Base-by-base conservation (phyloP, 805 yeast species). In the Isabelozyma heimii region DNA sequence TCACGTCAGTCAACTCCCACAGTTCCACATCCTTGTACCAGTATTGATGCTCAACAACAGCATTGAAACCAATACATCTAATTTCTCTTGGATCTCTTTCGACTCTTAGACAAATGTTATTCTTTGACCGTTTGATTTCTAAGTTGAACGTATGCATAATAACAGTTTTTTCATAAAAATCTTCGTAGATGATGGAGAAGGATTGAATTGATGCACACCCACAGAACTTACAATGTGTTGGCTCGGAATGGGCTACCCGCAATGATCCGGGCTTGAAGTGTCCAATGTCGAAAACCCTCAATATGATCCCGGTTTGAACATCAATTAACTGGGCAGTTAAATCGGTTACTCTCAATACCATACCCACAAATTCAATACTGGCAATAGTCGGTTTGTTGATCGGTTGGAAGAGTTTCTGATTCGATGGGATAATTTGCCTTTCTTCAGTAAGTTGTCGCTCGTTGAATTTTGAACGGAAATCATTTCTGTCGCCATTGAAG, bases 31-130 rank as follows among this genome's bases (percentile, higher is more conserved):
- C 69, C 26, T 77, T 76, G 40, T 83, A 72, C 82, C 89, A 84
- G 63, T 83, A 81, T 49, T 81, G 85, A 45, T 81, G 82, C 59
- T 89, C 96, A 15, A 78, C 73, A 7, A 83, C 89, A 1, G 86
- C 81, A 47, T 84, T 89, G 62, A 90, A 87, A 26, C 97, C 97
- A 39, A 87, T 75, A 68, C 97, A 90, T 71, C 97, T 81, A 37
- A 89, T 88, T 67, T 90, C 97, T 58, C 96, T 79, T 2, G 92
- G 89, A 66, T 90, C 97, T 79, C 97, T 85, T 66, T 90, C 97
- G 38, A 88, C 95, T 66, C 97, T 81, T 47, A 90, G 67, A 65
- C 97, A 90, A 39, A 90, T 90, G 55, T 81, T 85, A 48, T 82
- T 86, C 59, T 87, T 87, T 8, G 95, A 90, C 49, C 84, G 75